phyloP scores from a whole-genome alignment of 2,329 filamentous ascomycete genomes.

The Diaporthe batatas region DNA sequence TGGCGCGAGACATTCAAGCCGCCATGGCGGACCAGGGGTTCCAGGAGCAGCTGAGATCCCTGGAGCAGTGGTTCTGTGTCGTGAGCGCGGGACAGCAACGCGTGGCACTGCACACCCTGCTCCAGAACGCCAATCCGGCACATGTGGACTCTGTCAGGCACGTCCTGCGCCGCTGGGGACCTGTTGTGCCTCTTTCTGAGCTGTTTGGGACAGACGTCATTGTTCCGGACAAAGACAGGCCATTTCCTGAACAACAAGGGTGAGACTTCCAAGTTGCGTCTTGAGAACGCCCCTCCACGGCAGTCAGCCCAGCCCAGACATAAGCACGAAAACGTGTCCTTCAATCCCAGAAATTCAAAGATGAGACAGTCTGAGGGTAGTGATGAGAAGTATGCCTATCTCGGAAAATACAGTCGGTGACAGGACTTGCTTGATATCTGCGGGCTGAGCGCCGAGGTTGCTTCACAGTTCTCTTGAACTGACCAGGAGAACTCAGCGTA shows the following conservation, averaged over 20 bases:
- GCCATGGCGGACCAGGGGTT: not conserved
- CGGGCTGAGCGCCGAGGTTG: no score
- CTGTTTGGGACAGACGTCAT: not conserved
- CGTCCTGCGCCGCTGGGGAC: not conserved
- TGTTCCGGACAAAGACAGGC: not conserved
- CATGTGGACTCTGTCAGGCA: not conserved
- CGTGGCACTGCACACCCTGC: not conserved
- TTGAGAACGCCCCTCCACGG: no score
- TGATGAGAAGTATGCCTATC: not conserved
- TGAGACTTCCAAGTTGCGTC: no score
- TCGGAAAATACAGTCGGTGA: not conserved
- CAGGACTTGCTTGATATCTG: no score
- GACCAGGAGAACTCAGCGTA: no score
- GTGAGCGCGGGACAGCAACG: not conserved
- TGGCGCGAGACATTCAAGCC: not conserved
- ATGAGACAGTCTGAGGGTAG: not conserved
- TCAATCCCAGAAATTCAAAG: not conserved
- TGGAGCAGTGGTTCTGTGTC: not conserved
- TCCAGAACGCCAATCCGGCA: not conserved
- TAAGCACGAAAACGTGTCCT: not conserved
- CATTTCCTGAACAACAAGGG: not conserved
- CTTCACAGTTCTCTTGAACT: no score
- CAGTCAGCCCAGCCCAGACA: not conserved
- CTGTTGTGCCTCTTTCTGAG: not conserved
- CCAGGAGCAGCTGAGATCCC: not conserved